Evolutionary conservation across 345 rosid species (phyloP), one percentile per base, ranked within the genome.

Genomic region (Isatis tinctoria): DNA sequence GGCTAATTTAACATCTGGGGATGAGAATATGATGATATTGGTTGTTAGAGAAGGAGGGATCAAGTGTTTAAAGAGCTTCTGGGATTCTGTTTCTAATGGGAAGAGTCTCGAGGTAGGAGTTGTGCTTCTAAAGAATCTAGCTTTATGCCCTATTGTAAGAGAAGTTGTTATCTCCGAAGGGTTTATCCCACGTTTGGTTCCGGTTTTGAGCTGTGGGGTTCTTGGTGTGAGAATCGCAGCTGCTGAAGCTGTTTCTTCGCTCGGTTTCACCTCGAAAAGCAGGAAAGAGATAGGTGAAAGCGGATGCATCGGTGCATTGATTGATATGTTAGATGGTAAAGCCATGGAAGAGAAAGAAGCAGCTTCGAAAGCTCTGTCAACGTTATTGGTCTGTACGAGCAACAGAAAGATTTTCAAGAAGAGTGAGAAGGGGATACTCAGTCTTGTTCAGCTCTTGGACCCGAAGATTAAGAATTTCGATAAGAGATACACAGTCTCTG

Each of bases 311-410:
- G 74, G 52, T 49, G 81, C 82, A 10, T 72, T 94, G 82, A 82
- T 87, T 62, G 84, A 83, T 65, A 87, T 90, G 97, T 62, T 94
- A 66, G 97, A 94, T 72, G 97, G 96, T 13, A 94, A 94, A 79
- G 93, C 90, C 35, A 74, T 75, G 13, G 95, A 87, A 65, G 98
- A 92, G 81, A 88, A 85, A 81, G 97, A 90, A 81, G 92, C 96
- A 12, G 97, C 93, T 20, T 87, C 90, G 1, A 88, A 81, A 68
- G 93, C 96, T 13, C 52, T 94, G 70, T 90, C 97, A 0, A 73
- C 28, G 3, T 79, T 94, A 3, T 2, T 88, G 80, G 60, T 76
- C 18, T 85, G 80, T 70, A 66, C 78, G 0, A 86, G 79, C 18
- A 90, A 92, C 65, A 78, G 88, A 68, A 86, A 75, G 81, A 64